Conservation (phyloP, 1,284 basidiomycete species). For the Wallemia ichthyophaga region DNA sequence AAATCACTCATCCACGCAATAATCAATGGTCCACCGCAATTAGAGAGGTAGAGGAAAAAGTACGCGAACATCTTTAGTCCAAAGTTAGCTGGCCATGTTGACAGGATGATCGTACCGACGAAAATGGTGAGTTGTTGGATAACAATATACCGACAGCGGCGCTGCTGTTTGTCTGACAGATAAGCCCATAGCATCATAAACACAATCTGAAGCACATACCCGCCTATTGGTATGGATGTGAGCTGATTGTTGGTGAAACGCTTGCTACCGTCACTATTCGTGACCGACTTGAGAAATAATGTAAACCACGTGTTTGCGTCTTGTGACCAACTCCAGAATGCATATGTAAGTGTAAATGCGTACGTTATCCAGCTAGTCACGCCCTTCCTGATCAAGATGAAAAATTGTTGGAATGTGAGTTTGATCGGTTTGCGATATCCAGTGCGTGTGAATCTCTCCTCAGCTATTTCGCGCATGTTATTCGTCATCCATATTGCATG, state of each 20-base stretch:
- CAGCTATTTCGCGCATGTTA: neutral
- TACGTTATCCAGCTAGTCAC: conserved; percentile 8
- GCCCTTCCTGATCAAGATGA: conserved; percentile 2
- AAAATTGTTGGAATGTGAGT: neutral
- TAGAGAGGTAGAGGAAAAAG: conserved; percentile 9
- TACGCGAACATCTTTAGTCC: conserved; percentile 9
- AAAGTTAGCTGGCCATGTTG: conserved; percentile 8
- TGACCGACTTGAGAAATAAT: conserved; percentile 4
- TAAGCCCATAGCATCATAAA: conserved; percentile 10
- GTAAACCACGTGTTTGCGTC: conserved; percentile 9
- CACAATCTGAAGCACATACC: conserved; percentile 9
- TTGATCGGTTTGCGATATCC: neutral
- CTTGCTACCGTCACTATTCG: conserved; percentile 6
- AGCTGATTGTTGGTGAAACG: conserved; percentile 7
- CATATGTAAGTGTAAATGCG: conserved; percentile 7
- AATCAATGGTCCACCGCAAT: conserved; percentile 8
- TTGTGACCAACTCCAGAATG: conserved; percentile 7
- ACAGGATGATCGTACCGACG: conserved; percentile 8
- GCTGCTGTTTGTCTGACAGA: conserved; percentile 7
- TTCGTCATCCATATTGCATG: neutral
- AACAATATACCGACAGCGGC: conserved; percentile 7
- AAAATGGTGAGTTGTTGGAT: conserved; percentile 8
- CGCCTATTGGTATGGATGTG: conserved; percentile 9
- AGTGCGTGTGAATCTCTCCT: neutral
- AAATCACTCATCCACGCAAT: conserved; percentile 10